Evolutionary conservation across 169 alveolate species (phyloP).

Genomic region (Cryptosporidium xiaoi): DNA sequence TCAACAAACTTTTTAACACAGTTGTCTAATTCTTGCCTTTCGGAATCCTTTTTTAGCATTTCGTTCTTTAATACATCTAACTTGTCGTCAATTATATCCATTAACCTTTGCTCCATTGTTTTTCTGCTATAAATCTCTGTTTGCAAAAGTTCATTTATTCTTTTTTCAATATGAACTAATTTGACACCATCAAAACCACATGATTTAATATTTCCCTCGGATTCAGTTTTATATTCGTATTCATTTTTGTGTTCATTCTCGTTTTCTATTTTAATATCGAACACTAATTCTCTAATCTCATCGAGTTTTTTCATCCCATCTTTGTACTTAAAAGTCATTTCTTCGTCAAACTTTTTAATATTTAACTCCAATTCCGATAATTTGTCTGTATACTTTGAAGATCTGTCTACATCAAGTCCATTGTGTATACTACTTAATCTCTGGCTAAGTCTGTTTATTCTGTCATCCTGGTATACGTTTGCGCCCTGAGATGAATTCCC

Average conservation of each 20-base stretch:
- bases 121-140: slow-evolving; percentile 56
- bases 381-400: slow-evolving; percentile 21
- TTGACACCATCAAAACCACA: neutral
- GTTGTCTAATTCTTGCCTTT: slow-evolving; percentile 52
- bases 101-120: slow-evolving; percentile 51
- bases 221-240: neutral
- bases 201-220: neutral
- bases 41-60: slow-evolving; percentile 38
- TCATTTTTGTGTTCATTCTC: neutral
- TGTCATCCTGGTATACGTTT: slow-evolving; percentile 37
- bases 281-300: neutral
- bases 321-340: slow-evolving; percentile 17
- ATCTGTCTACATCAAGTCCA: slow-evolving; percentile 48
- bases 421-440: slow-evolving; percentile 61
- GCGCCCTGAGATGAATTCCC: neutral
- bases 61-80: slow-evolving; percentile 38
- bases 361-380: slow-evolving; percentile 32
- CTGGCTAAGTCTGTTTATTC: slow-evolving; percentile 60
- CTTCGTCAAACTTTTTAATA: slow-evolving; percentile 28
- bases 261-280: neutral
- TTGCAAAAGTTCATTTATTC: slow-evolving; percentile 53
- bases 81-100: slow-evolving; percentile 58
- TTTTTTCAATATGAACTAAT: slow-evolving; percentile 9
- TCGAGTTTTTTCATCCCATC: slow-evolving; percentile 35
- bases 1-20: slow-evolving; percentile 71